Percentiles rank a stretch among this genome's conserved stretches.
phyloP scores from a whole-genome alignment of 441 rosid genomes.

The Euphorbia celastroides region DNA sequence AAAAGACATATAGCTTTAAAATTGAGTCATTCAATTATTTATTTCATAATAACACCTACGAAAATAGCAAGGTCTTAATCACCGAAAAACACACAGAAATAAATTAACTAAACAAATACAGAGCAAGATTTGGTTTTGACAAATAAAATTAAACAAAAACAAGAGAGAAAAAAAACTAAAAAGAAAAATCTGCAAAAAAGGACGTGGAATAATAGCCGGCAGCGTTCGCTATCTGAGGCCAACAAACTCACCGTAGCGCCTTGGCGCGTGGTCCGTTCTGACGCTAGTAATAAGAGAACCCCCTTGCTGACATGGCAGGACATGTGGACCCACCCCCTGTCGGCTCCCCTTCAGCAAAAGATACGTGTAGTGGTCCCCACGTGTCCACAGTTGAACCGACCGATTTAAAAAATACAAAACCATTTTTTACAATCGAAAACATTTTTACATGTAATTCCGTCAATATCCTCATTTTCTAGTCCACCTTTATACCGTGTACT shows the following conservation, averaged over 20 bases:
- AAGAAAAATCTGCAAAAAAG: too few relatives aligned
- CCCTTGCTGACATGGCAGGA: constrained; percentile 47
- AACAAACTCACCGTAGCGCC: constrained; percentile 22
- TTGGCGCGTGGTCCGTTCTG: constrained; percentile 35
- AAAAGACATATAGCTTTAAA: too few relatives aligned
- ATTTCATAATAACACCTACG: too few relatives aligned
- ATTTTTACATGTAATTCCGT: not conserved
- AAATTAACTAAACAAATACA: too few relatives aligned
- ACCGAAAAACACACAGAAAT: too few relatives aligned
- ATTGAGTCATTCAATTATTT: too few relatives aligned
- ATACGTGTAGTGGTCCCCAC: constrained; percentile 40
- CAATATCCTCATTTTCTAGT: not conserved
- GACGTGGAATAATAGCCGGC: constrained; percentile 29
- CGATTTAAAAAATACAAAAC: too few relatives aligned
- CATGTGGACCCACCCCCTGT: constrained; percentile 42
- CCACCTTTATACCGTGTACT: not conserved
- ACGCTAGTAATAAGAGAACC: constrained; percentile 22
- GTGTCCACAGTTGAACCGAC: constrained; percentile 24
- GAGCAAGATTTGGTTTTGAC: too few relatives aligned
- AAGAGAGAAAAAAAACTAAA: too few relatives aligned
- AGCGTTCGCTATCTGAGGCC: constrained; percentile 29
- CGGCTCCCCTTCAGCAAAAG: constrained; percentile 13
- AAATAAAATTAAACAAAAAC: too few relatives aligned
- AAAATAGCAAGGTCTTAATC: too few relatives aligned
- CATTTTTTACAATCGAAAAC: not conserved